Evolutionary conservation across 75 land plant genomes (phyloP), one percentile per base, ranked within the genome.

Genomic region (Larix kaempferi): DNA sequence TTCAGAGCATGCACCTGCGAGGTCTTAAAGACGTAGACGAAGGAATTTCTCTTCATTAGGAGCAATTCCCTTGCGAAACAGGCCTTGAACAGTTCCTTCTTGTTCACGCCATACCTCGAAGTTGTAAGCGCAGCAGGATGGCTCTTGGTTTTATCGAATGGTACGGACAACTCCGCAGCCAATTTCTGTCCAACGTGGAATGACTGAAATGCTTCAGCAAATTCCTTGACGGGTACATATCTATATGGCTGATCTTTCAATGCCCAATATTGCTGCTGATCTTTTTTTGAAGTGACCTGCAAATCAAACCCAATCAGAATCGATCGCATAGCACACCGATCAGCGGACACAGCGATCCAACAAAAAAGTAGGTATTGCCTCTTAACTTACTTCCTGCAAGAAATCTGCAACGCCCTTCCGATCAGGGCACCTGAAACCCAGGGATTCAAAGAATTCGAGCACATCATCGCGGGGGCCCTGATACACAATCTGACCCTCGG

Each of bases 191-290:
- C 98, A 54, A 88, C 87, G 62, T 89, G 93, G 71, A 85, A 96
- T 19, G 85, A 79, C 15, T 89, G 81, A 69, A 86, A 96, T n/a
- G 91, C 93, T 16, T 90, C 88, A 3, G 93, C 88, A 73, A 96
- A 94, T 29, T 90, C 93, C 29, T 77, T 78, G 3, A 85, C 91
- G 6, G 91, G 61, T 11, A 92, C 81, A 75, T 75, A 94, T 12
- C 81, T 74, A 65, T 94, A 96, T 3, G 89, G 90, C 67, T 82
- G 64, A 14, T 78, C 77, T 59, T 69, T 86, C 5, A 64, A 62
- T 15, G 78, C 83, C 99, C 99, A 96, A 75, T 96, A 96, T 64
- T 92, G 99, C 29, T 86, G 59, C 72, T 96, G 99, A 78, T 96
- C 98, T 74, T 94, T 94, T 82, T 56, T 90, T 27, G 98, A 96